phyloP scores from a whole-genome alignment of 495 filamentous ascomycete genomes.

The Astrothelium macrocarpum region DNA sequence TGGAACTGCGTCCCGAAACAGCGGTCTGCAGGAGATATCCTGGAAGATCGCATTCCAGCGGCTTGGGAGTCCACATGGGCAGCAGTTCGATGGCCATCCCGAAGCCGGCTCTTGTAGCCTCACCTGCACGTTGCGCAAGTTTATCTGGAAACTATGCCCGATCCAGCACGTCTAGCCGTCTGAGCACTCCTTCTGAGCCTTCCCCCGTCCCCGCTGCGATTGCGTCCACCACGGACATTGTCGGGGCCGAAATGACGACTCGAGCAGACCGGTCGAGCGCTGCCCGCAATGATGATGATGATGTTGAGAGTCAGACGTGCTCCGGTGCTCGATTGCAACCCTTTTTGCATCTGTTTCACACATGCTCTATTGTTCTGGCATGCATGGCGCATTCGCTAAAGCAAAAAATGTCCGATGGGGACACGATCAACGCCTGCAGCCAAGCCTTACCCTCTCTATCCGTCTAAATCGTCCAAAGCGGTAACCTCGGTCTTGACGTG shows the following conservation, averaged over 20 bases:
- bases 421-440: neutral
- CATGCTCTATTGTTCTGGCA: neutral
- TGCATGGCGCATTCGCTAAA: slow-evolving; percentile 1
- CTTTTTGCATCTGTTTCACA: neutral
- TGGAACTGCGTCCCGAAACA: neutral
- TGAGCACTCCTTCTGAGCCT: neutral
- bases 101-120: neutral
- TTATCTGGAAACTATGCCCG: neutral
- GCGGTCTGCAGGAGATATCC: slow-evolving; percentile 1
- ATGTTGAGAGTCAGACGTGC: too few species aligned
- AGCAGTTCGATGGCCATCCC: neutral
- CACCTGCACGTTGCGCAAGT: neutral
- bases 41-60: neutral
- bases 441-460: neutral
- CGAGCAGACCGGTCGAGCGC: neutral
- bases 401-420: neutral
- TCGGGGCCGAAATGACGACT: neutral
- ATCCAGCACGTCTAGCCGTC: neutral
- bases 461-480: neutral
- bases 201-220: neutral
- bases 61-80: neutral
- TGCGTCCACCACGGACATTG: neutral
- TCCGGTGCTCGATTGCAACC: slow-evolving; percentile 2
- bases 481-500: neutral
- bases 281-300: neutral